Evolutionary conservation across 2,329 filamentous ascomycete genomes (phyloP).

Genomic region (Aspergillus sp.): DNA sequence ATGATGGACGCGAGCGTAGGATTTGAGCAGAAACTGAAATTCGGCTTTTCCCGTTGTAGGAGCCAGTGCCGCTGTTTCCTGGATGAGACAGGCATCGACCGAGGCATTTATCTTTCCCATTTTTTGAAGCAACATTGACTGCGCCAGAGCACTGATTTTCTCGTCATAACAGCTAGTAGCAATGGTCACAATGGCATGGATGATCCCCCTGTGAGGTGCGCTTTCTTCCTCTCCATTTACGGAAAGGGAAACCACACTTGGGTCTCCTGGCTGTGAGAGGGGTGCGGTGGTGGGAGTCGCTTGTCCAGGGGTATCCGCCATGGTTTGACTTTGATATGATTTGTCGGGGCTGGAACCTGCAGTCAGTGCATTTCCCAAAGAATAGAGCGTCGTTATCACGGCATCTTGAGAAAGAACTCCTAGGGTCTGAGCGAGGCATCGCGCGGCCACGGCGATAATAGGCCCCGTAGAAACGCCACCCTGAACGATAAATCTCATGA

Average conservation of each 20-base stretch:
- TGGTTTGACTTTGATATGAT: constrained; percentile 23
- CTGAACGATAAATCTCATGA: constrained; percentile 84
- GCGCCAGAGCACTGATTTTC: constrained; percentile 85
- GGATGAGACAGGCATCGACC: constrained; percentile 79
- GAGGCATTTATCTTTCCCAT: constrained; percentile 71
- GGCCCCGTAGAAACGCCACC: constrained; percentile 57
- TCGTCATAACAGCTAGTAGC: constrained; percentile 72
- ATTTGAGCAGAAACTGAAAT: constrained; percentile 75
- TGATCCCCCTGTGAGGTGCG: constrained; percentile 73
- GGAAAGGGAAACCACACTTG: constrained; percentile 59
- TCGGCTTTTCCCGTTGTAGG: constrained; percentile 70
- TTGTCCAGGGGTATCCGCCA: constrained; percentile 37
- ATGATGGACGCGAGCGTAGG: constrained; percentile 67
- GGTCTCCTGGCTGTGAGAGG: constrained; percentile 25
- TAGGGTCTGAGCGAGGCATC: constrained; percentile 72
- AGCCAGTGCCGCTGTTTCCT: constrained; percentile 69
- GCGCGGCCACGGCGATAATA: constrained; percentile 70
- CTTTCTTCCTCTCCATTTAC: constrained; percentile 70
- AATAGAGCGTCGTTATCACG: constrained; percentile 90
- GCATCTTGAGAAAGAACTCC: constrained; percentile 81
- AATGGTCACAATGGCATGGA: constrained; percentile 91
- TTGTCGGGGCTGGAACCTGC: constrained; percentile 52
- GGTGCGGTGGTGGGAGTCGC: constrained; percentile 43
- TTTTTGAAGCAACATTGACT: constrained; percentile 96
- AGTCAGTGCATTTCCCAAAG: constrained; percentile 89